These are phyloP conservation scores for Populus euphratica DNA, from an alignment of 345 rosid genomes.

Conservation along the genomic window DNA sequence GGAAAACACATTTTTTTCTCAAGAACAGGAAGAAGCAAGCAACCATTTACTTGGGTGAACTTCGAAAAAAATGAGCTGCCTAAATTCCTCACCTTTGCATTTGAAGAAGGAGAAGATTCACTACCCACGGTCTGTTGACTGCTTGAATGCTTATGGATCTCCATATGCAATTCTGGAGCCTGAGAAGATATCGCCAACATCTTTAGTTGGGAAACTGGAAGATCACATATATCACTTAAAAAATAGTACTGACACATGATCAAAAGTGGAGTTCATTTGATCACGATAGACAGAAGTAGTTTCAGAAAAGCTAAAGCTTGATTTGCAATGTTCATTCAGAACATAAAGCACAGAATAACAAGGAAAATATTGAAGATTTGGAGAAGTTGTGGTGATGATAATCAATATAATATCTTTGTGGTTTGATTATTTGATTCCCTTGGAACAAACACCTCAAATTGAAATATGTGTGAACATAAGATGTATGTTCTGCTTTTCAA, in stretches of 20 bases:
- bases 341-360: not conserved
- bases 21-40: not conserved
- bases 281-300: not conserved
- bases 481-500: not conserved
- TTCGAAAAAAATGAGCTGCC: not conserved
- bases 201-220: not conserved
- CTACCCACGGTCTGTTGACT: constrained; percentile 17
- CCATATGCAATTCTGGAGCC: constrained; percentile 30
- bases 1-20: not conserved
- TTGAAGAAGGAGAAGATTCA: constrained; percentile 23
- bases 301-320: not conserved
- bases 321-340: not conserved
- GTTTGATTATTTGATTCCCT: not conserved
- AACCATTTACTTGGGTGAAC: not conserved
- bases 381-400: not conserved
- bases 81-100: constrained; percentile 13
- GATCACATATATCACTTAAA: not conserved
- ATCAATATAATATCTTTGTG: not conserved
- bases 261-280: not conserved
- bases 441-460: not conserved
- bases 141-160: constrained; percentile 15
- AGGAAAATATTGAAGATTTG: not conserved
- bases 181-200: not conserved
- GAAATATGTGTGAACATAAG: not conserved
- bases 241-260: not conserved